Evolutionary conservation across 352 stramenopile genomes (phyloP).

Genomic region (Achlya hypogyna): DNA sequence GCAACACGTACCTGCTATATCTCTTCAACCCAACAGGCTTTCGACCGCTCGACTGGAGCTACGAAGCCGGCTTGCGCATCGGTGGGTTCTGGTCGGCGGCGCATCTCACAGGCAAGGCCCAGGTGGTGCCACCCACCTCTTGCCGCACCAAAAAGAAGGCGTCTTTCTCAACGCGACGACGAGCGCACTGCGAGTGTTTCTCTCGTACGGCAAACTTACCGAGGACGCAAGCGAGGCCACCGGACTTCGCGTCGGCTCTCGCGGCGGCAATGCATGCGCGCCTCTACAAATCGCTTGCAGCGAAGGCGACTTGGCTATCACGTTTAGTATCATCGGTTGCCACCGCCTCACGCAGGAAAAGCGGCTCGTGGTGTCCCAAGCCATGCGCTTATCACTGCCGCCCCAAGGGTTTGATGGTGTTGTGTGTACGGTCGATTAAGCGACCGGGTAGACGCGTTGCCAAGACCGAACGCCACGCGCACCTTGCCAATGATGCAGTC

Average conservation of each 20-base stretch:
- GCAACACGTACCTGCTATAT: constrained; percentile 83
- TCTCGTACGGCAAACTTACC: constrained; percentile 75
- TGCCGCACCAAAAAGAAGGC: constrained; percentile 62
- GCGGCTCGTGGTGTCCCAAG: constrained; percentile 48
- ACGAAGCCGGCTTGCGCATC: constrained; percentile 53
- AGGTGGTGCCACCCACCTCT: constrained; percentile 24
- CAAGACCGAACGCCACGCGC: constrained; percentile 54
- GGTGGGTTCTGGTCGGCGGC: constrained; percentile 19
- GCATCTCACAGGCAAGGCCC: not conserved
- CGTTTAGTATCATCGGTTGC: constrained; percentile 56
- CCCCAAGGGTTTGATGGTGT: not conserved
- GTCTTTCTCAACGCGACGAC: constrained; percentile 72
- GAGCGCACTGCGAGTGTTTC: constrained; percentile 59
- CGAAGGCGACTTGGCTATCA: constrained; percentile 42
- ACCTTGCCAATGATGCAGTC: constrained; percentile 65
- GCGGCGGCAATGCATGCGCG: constrained; percentile 38
- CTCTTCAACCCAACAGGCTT: constrained; percentile 79
- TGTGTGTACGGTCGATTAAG: constrained; percentile 7
- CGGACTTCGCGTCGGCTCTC: not conserved
- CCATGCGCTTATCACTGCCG: constrained; percentile 32
- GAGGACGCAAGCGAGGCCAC: constrained; percentile 18
- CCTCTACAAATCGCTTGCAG: constrained; percentile 56
- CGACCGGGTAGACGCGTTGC: not conserved
- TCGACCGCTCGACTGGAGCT: constrained; percentile 75
- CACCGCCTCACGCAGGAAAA: constrained; percentile 67